phyloP scores from a whole-genome alignment of 345 rosid species.

The Rhodomyrtus tomentosa region DNA sequence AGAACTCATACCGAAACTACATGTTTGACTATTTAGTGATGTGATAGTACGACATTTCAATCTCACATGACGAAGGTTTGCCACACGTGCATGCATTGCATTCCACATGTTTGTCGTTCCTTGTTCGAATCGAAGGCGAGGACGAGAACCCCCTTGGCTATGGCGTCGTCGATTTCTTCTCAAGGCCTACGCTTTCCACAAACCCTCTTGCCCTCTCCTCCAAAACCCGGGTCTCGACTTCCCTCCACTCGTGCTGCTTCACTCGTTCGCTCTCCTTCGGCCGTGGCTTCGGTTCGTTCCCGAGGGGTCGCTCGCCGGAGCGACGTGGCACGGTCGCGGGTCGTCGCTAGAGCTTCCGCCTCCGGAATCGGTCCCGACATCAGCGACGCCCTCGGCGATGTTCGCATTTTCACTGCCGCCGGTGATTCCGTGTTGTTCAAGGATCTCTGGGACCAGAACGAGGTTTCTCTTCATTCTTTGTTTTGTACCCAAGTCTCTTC shows the following conservation, averaged over 20 bases:
- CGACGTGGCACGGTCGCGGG: not conserved
- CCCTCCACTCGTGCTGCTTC: not conserved
- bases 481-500: not conserved
- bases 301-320: not conserved
- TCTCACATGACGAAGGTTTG: not conserved
- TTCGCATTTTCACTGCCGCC: constrained; percentile 45
- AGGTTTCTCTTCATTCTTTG: constrained; percentile 18
- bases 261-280: not conserved
- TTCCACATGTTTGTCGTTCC: not conserved
- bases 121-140: not conserved
- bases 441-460: constrained; percentile 83
- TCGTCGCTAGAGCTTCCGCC: constrained; percentile 26
- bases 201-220: not conserved
- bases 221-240: not conserved
- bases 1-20: not conserved
- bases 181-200: constrained; percentile 11
- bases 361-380: constrained; percentile 14
- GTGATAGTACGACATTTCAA: not conserved
- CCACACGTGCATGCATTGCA: not conserved
- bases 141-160: not conserved
- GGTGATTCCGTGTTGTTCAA: constrained; percentile 51
- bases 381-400: constrained; percentile 49
- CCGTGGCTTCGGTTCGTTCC: not conserved
- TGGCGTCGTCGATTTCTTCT: constrained; percentile 11
- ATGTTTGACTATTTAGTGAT: not conserved